Evolutionary conservation across 2,329 filamentous ascomycete genomes (phyloP).

Genomic region (Botrytis deweyae): DNA sequence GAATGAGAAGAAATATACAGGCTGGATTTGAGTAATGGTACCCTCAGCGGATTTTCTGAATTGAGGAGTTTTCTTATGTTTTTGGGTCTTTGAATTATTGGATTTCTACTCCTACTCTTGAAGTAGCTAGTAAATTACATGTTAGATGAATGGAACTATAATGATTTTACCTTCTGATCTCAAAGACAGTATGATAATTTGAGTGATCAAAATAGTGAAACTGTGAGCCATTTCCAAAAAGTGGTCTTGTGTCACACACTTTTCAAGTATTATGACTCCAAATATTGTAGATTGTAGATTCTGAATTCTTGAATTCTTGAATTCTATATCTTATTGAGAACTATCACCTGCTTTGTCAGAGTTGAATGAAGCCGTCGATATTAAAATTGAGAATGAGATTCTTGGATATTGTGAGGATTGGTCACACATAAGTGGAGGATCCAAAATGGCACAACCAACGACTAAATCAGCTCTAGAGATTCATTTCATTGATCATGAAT

Average conservation of each 20-base stretch:
- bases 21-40: not conserved
- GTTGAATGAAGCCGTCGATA: not conserved
- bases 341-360: not conserved
- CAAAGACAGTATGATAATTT: not conserved
- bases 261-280: not conserved
- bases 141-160: not conserved
- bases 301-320: not conserved
- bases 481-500: not conserved
- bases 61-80: not conserved
- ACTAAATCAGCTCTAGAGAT: not conserved
- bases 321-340: not conserved
- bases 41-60: not conserved
- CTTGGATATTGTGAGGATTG: not conserved
- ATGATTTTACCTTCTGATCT: not conserved
- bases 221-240: not conserved
- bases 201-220: not conserved
- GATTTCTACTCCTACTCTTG: not conserved
- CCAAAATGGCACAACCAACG: not conserved
- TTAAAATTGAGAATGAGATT: not conserved
- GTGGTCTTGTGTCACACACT: not conserved
- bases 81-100: not conserved
- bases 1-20: not conserved
- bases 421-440: not conserved
- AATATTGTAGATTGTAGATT: not conserved
- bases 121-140: not conserved